These are phyloP conservation scores for Podaxis carcinomalis DNA, from an alignment of 768 basidiomycete species.

Conservation along the genomic window DNA sequence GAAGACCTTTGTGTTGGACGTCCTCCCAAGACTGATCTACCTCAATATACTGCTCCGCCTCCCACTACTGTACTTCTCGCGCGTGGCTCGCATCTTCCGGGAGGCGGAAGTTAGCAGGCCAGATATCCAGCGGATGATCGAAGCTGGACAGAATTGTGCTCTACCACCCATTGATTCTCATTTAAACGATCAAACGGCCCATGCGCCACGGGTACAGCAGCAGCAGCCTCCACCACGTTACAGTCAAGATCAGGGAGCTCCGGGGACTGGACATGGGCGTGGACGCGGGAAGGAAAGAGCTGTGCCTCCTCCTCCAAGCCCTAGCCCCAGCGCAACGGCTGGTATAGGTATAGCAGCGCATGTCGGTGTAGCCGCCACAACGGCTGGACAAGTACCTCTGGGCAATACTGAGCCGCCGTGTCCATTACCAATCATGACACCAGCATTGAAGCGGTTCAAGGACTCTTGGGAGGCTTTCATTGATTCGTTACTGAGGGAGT, in stretches of 20 bases:
- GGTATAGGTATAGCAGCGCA: background rate
- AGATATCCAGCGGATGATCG: slow-evolving; percentile 58
- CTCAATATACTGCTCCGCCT: slow-evolving; percentile 56
- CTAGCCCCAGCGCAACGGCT: background rate
- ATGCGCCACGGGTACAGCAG: background rate
- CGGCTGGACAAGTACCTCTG: slow-evolving; percentile 23
- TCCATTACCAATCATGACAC: slow-evolving; percentile 51
- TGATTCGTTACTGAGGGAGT: slow-evolving; percentile 63
- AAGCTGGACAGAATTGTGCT: slow-evolving; percentile 18
- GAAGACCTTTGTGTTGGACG: slow-evolving; percentile 29
- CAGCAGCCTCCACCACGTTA: background rate
- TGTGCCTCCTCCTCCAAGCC: background rate
- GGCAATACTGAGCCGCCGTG: slow-evolving; percentile 50
- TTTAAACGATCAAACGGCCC: background rate
- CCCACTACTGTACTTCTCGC: slow-evolving; percentile 77
- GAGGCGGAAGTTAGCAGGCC: slow-evolving; percentile 75
- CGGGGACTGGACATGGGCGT: background rate
- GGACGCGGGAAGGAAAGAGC: background rate
- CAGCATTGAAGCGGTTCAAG: slow-evolving; percentile 61
- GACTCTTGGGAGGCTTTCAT: slow-evolving; percentile 70
- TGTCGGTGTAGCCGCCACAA: slow-evolving; percentile 14
- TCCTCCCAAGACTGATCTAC: slow-evolving; percentile 38
- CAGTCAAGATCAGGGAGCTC: background rate
- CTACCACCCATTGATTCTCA: slow-evolving; percentile 10
- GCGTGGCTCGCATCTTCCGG: slow-evolving; percentile 72